These are phyloP conservation scores for Solanum chacoense DNA, from an alignment of 305 asterid genomes.

Conservation along the genomic window DNA sequence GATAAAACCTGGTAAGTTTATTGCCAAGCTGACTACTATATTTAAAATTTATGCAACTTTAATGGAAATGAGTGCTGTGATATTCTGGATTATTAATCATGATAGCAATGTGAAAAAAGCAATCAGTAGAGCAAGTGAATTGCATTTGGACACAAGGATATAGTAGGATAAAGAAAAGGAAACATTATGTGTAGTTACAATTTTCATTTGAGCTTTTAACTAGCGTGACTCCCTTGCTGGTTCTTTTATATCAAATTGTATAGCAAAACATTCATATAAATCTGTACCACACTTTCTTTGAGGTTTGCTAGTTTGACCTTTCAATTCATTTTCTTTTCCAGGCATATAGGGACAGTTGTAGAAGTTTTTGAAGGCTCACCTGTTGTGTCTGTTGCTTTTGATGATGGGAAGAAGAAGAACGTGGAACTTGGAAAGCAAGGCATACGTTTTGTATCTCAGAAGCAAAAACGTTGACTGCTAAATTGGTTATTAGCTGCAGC, in stretches of 20 bases:
- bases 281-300: neutral
- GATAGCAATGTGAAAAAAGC: neutral
- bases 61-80: neutral
- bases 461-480: constrained; percentile 39
- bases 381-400: neutral
- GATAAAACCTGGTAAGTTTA: constrained; percentile 64
- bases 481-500: neutral
- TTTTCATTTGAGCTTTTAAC: neutral
- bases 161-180: neutral
- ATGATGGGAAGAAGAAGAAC: constrained; percentile 54
- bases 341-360: constrained; percentile 63
- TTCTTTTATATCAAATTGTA: neutral
- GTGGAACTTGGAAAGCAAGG: constrained; percentile 94
- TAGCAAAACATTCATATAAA: neutral
- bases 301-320: neutral
- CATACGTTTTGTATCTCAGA: constrained; percentile 80
- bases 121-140: neutral
- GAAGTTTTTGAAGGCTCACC: constrained; percentile 74
- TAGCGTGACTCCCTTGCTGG: neutral
- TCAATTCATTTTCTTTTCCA: constrained; percentile 8
- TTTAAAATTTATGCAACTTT: neutral
- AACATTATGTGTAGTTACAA: neutral
- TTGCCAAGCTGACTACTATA: neutral
- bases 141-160: neutral
- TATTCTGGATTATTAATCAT: neutral